Conservation (phyloP, 345 rosid species). For the Citrus inodora region DNA sequence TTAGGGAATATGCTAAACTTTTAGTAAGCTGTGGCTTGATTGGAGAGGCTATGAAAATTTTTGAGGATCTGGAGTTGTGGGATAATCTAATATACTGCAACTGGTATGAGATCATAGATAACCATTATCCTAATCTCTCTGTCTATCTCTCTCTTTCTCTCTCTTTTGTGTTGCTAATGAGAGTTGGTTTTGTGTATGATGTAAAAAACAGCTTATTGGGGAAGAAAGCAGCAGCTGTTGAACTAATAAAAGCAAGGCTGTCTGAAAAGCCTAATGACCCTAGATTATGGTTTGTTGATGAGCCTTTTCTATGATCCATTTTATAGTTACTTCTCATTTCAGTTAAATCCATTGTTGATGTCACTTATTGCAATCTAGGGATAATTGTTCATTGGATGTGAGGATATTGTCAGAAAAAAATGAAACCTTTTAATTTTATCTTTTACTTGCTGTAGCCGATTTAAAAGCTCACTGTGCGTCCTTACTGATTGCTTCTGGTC, state of each 20-base stretch:
- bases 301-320: neutral
- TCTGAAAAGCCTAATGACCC: slow-evolving; percentile 72
- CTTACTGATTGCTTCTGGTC: neutral
- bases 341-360: too few species aligned
- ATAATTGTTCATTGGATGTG: neutral
- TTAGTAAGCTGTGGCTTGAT: slow-evolving; percentile 78
- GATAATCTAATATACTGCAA: slow-evolving; percentile 81
- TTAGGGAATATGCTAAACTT: slow-evolving; percentile 88
- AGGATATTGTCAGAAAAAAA: neutral
- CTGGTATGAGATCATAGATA: slow-evolving; percentile 42
- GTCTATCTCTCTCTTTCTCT: neutral
- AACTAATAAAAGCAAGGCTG: slow-evolving; percentile 68
- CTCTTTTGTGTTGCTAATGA: neutral
- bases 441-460: neutral
- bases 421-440: neutral
- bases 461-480: neutral
- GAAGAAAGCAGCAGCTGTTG: slow-evolving; percentile 91
- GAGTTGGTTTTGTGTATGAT: slow-evolving; percentile 8
- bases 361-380: neutral
- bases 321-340: neutral
- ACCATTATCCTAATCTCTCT: neutral
- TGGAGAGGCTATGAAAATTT: slow-evolving; percentile 82
- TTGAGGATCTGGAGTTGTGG: slow-evolving; percentile 89
- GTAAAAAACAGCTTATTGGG: slow-evolving; percentile 56
- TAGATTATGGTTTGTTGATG: slow-evolving; percentile 57